Percentiles rank a stretch among this genome's conserved stretches.
These are phyloP conservation scores for Clohesyomyces aquaticus DNA, from an alignment of 495 filamentous ascomycete species.

Conservation along the genomic window DNA sequence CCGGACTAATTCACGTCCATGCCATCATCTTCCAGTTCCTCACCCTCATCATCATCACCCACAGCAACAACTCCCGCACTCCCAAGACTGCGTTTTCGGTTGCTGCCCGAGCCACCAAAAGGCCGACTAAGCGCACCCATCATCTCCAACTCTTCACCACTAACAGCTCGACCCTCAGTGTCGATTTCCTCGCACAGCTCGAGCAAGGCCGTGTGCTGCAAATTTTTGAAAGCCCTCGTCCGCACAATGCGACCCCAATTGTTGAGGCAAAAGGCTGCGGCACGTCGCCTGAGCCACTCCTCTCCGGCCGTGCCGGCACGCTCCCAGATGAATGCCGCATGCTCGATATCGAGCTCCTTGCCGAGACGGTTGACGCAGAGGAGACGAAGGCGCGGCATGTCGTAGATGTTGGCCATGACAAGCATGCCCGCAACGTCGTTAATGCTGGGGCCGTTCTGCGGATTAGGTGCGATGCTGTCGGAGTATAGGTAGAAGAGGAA, in stretches of 20 bases:
- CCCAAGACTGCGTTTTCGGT: conserved; percentile 57
- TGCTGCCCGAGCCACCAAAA: conserved; percentile 55
- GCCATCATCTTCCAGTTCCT: conserved; percentile 66
- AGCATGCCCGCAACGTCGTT: conserved; percentile 92
- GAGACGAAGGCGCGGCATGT: conserved; percentile 87
- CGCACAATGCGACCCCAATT: conserved; percentile 96
- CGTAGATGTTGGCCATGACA: conserved; percentile 96
- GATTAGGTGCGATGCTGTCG: conserved; percentile 76
- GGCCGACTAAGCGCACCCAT: conserved; percentile 68
- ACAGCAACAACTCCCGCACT: conserved; percentile 54
- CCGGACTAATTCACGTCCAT: conserved; percentile 45
- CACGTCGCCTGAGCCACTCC: conserved; percentile 87
- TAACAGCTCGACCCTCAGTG: conserved; percentile 82
- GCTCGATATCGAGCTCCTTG: conserved; percentile 88
- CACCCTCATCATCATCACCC: conserved; percentile 62
- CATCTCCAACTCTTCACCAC: conserved; percentile 81
- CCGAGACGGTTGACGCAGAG: conserved; percentile 86
- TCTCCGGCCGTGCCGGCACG: conserved; percentile 86
- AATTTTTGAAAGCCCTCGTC: conserved; percentile 78
- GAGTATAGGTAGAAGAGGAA: conserved; percentile 98
- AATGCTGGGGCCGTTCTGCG: conserved; percentile 63
- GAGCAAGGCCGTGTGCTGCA: conserved; percentile 76
- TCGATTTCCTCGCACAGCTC: conserved; percentile 94
- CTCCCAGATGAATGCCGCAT: conserved; percentile 95
- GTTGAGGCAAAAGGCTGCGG: conserved; percentile 82